Evolutionary conservation across 106 monocot genomes (phyloP), one percentile per base, ranked within the genome.

Genomic region (Dendrobium nobile): DNA sequence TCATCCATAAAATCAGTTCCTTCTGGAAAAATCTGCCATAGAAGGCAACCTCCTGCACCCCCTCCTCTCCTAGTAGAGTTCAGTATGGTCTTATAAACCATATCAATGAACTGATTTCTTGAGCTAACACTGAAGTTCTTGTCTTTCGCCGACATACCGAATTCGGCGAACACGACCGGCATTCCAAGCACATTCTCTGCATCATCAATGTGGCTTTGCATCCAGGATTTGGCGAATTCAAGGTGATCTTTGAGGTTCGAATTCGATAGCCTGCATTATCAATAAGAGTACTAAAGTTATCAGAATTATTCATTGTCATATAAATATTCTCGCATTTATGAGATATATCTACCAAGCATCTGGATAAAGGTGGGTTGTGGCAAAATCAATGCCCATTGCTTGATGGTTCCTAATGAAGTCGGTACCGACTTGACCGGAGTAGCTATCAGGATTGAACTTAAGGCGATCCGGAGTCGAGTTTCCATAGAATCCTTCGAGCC

Each of bases 21-120:
- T 27, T 93, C 86, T 0, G 95, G 90, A 56, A 91, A 95, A 19
- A 91, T 64, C 81, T 95, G 95, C 95, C 95, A 95, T 27, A 95
- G 24, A 26, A 93, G 86, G 73, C 89, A 83, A 3, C 91, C 91
- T n/a, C 83, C 86, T 7, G 84, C 88, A 7, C 93, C 80, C 10
- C 93, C 96, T 41, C 89, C 92, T 22, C 24, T 76, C 64, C 82
- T 85, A 0, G 92, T 86, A 0, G 90, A 93, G 78, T 85, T 90
- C 27, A 92, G 79, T 6, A 92, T 27, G 5, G 87, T 86, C 37
- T 77, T 75, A 81, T 90, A 93, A 20, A 92, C 88, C n/a, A 80
- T 72, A 45, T 41, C 68, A 78, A 96, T 86, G 91, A 93, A 87
- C 15, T 20, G 13, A 77, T 93, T 87, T 51, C 93, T 78, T 74